Percentiles rank a stretch among this genome's conserved stretches.
phyloP scores from a whole-genome alignment of 1,139 yeast species.

The Pichia sp. region DNA sequence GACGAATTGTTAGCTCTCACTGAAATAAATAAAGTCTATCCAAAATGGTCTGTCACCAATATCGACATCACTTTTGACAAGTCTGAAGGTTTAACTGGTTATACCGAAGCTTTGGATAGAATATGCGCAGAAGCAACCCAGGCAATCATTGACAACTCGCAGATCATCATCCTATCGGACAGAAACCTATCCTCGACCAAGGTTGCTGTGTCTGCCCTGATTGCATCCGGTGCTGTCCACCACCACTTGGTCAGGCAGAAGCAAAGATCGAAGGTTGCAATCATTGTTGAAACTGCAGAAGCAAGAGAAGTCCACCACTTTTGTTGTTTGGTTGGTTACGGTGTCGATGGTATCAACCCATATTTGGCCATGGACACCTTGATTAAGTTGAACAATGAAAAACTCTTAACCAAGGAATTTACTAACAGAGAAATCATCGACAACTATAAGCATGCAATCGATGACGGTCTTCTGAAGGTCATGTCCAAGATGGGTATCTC shows the following conservation, averaged over 20 bases:
- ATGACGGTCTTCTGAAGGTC: slow-evolving; percentile 89
- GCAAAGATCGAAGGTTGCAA: slow-evolving; percentile 92
- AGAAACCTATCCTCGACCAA: slow-evolving; percentile 54
- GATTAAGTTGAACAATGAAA: slow-evolving; percentile 78
- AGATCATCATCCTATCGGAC: slow-evolving; percentile 75
- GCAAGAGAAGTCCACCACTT: slow-evolving; percentile 97
- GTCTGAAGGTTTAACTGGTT: slow-evolving; percentile 79
- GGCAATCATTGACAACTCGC: slow-evolving; percentile 73
- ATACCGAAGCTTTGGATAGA: slow-evolving; percentile 77
- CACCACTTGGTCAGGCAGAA: slow-evolving; percentile 94
- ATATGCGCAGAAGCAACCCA: slow-evolving; percentile 83
- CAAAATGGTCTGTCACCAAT: slow-evolving; percentile 76
- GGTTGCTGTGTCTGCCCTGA: slow-evolving; percentile 79
- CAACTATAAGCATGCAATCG: slow-evolving; percentile 79
- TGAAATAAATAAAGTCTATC: slow-evolving; percentile 68
- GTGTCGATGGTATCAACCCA: slow-evolving; percentile 95
- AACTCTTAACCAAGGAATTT: slow-evolving; percentile 58
- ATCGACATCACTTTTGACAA: slow-evolving; percentile 90
- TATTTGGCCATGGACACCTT: slow-evolving; percentile 89
- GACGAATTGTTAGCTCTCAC: slow-evolving; percentile 70
- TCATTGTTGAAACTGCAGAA: slow-evolving; percentile 89
- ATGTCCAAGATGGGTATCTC: slow-evolving; percentile 99
- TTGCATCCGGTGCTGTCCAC: slow-evolving; percentile 97
- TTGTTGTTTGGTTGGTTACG: slow-evolving; percentile 91
- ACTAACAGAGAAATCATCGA: slow-evolving; percentile 56